phyloP scores from a whole-genome alignment of 148 eudicot genomes.

The Polygonum maritimum region DNA sequence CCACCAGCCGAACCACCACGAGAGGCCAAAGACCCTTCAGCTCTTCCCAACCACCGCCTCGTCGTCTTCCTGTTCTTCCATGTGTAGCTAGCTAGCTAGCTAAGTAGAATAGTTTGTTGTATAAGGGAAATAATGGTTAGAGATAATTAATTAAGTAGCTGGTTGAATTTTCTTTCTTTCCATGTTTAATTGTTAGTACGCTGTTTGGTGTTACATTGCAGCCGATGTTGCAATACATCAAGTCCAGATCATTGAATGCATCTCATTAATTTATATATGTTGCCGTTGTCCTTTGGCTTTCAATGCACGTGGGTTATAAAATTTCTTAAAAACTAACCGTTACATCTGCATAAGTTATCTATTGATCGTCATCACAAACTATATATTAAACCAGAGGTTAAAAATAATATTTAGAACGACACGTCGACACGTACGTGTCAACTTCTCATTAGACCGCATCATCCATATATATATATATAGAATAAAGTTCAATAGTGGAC shows the following conservation, averaged over 20 bases:
- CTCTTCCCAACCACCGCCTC: not conserved
- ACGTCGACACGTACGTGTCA: no score
- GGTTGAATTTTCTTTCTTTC: not conserved
- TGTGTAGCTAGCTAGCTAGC: not conserved
- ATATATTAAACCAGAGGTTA: no score
- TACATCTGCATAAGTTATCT: no score
- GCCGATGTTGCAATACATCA: not conserved
- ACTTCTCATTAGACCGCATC: no score
- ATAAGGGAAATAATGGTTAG: not conserved
- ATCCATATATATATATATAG: no score
- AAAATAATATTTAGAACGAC: no score
- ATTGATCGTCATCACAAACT: no score
- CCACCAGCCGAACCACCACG: not conserved
- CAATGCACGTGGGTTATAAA: not conserved
- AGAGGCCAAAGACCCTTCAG: slow-evolving; percentile 1
- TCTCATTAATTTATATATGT: not conserved
- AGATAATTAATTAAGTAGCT: not conserved
- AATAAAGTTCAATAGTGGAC: no score
- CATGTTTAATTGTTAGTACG: not conserved
- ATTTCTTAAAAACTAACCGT: no score
- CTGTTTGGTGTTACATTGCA: not conserved
- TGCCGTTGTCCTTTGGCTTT: not conserved
- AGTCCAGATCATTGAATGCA: not conserved
- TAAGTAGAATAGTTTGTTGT: no score
- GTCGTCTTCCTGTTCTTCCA: not conserved